Conservation (phyloP, 2,329 filamentous ascomycete species). For the Knoxdaviesia proteae region DNA sequence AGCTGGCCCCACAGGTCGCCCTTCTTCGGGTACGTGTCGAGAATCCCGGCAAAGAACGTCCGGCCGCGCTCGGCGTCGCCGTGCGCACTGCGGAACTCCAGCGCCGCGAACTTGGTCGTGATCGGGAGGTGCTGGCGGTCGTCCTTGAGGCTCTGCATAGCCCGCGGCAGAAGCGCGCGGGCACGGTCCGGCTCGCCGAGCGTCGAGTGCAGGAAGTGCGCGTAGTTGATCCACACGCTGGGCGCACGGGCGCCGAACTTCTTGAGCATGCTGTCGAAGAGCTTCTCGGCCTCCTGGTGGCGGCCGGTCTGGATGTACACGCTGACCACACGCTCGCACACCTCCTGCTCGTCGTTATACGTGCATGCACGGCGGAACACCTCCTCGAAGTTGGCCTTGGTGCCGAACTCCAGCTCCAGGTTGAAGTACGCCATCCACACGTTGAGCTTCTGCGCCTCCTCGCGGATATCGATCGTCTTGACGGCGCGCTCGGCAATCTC, state of each 20-base stretch:
- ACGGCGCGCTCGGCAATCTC: constrained; percentile 81
- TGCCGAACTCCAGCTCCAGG: constrained; percentile 78
- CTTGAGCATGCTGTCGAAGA: constrained; percentile 74
- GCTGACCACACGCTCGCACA: constrained; percentile 74
- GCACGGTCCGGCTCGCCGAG: constrained; percentile 49
- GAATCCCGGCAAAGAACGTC: constrained; percentile 78
- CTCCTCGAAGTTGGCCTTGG: constrained; percentile 60
- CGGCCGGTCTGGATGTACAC: constrained; percentile 91
- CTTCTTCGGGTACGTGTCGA: constrained; percentile 71
- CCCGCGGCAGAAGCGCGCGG: constrained; percentile 59
- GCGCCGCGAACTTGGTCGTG: constrained; percentile 70
- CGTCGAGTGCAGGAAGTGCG: constrained; percentile 70
- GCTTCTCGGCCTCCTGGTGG: constrained; percentile 64
- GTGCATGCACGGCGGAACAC: constrained; percentile 84
- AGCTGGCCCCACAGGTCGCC: constrained; percentile 87
- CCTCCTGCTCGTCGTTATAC: constrained; percentile 79
- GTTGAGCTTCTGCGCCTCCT: constrained; percentile 83
- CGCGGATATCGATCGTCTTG: constrained; percentile 73
- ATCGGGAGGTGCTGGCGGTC: constrained; percentile 42
- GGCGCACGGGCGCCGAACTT: constrained; percentile 69
- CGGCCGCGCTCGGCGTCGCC: constrained; percentile 80
- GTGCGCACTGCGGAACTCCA: constrained; percentile 71
- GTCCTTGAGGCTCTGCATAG: constrained; percentile 57
- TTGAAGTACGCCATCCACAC: constrained; percentile 92
- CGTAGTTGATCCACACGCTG: constrained; percentile 84